These are phyloP conservation scores for Cyberlindnera nakhonratchasimensis DNA, from an alignment of 805 yeast species.

Conservation along the genomic window DNA sequence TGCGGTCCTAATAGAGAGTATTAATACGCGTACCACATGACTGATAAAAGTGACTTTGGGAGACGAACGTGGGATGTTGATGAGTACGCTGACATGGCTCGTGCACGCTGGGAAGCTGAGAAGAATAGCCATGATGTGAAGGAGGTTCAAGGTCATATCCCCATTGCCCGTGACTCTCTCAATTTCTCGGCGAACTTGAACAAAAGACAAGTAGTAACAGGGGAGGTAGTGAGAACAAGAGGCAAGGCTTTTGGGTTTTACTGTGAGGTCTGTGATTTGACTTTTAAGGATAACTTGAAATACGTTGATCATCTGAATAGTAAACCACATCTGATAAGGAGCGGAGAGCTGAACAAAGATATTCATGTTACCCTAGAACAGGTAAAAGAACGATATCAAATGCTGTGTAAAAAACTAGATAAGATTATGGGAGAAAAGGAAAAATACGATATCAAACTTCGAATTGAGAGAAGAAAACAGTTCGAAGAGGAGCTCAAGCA, in stretches of 20 bases:
- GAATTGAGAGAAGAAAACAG: constrained; percentile 38
- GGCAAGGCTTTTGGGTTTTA: constrained; percentile 78
- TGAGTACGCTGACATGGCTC: constrained; percentile 52
- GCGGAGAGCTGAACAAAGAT: constrained; percentile 36
- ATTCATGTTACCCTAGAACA: constrained; percentile 46
- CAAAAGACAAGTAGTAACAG: constrained; percentile 32
- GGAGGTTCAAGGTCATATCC: constrained; percentile 11
- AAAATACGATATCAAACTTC: constrained; percentile 35
- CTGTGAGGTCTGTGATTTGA: constrained; percentile 76
- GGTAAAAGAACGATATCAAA: constrained; percentile 39
- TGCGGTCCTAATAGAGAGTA: too few species aligned
- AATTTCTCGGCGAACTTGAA: constrained; percentile 31
- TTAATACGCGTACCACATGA: too few species aligned
- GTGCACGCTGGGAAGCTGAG: constrained; percentile 25
- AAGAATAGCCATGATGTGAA: constrained; percentile 13
- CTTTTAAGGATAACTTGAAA: constrained; percentile 79
- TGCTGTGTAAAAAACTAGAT: constrained; percentile 33
- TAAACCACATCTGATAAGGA: constrained; percentile 54
- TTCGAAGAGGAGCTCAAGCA: constrained; percentile 36
- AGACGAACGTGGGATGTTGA: constrained; percentile 72
- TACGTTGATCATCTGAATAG: constrained; percentile 82
- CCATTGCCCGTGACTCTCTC: constrained; percentile 18
- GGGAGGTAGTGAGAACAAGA: constrained; percentile 31
- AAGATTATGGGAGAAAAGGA: constrained; percentile 16
- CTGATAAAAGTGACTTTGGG: constrained; percentile 38